Base-by-base conservation (phyloP, 2,329 filamentous ascomycete species). In the Cladosporium velox region DNA sequence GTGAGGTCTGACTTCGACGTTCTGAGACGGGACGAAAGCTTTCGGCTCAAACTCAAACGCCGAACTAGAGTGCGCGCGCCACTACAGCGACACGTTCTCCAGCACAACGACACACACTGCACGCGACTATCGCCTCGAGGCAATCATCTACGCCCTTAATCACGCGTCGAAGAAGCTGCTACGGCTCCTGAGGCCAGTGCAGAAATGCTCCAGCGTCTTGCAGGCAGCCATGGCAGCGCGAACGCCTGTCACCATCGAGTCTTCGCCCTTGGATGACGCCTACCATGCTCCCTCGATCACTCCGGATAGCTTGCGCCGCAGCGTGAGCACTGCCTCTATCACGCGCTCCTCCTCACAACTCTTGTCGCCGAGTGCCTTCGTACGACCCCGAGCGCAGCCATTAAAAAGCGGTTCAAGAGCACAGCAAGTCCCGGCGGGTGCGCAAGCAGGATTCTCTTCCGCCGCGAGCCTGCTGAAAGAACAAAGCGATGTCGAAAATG, bases 221-320 rank as follows among this genome's bases (percentile, higher is more conserved):
- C 49, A 41, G 26, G 30, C 55, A 41, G 70, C n/a, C 61, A 72
- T 72, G 70, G 64, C 70, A 32, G 66, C 64, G 47, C 65, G 44
- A 32, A 71, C 67, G 54, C 71, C 72, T 18, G 69, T 73, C 49
- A 66, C 70, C 26, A 68, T 74, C 26, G 49, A 68, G 54, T 72
- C 71, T 32, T 72, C 72, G 35, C 71, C 72, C 24, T 66, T 69
- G 34, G 18, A 64, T 26, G 55, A 54, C 51, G 41, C 66, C 55
- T 69, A 70, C 58, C 67, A 65, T 30, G 24, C 63, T n/a, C 67
- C 69, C 12, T 68, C 69, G 11, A 65, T 65, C 28, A 70, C 70
- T 24, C 70, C 71, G 38, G 70, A 65, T 35, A 67, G 35, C 34
- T 44, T 59, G 24, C 66, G 47, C 24, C 66, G 52, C 14, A 38